These are phyloP conservation scores for Lojkania enalia DNA, from an alignment of 2,329 filamentous ascomycete species.

Conservation along the genomic window DNA sequence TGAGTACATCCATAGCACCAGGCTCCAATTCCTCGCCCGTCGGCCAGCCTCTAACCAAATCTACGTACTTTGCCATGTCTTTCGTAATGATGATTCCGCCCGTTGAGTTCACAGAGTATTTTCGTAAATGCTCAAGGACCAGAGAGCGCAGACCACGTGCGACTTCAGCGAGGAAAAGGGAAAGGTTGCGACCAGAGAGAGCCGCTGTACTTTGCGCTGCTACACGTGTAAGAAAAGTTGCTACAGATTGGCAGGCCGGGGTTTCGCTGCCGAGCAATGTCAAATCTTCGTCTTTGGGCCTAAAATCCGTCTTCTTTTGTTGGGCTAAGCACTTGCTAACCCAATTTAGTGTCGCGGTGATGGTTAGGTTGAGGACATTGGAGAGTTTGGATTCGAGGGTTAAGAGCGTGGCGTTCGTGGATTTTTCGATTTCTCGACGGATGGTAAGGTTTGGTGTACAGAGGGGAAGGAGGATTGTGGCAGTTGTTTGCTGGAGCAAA, in stretches of 20 bases:
- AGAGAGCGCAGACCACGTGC: slow-evolving; percentile 76
- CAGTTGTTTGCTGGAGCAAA: slow-evolving; percentile 90
- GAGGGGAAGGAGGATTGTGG: slow-evolving; percentile 85
- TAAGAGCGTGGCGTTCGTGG: slow-evolving; percentile 71
- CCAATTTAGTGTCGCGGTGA: slow-evolving; percentile 77
- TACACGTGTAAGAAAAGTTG: slow-evolving; percentile 74
- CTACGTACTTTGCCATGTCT: slow-evolving; percentile 91
- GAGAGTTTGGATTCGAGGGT: slow-evolving; percentile 85
- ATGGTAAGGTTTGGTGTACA: slow-evolving; percentile 89
- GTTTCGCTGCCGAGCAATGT: slow-evolving; percentile 59
- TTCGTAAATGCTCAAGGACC: slow-evolving; percentile 91
- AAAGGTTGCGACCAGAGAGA: slow-evolving; percentile 81
- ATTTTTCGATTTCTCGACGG: slow-evolving; percentile 84
- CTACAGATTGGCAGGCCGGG: slow-evolving; percentile 78
- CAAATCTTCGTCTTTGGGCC: slow-evolving; percentile 75
- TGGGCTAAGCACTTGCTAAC: slow-evolving; percentile 69
- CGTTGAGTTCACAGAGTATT: slow-evolving; percentile 88
- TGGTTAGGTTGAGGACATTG: slow-evolving; percentile 67
- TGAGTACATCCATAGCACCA: slow-evolving; percentile 74
- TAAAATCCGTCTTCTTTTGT: slow-evolving; percentile 88
- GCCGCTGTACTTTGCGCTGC: slow-evolving; percentile 66
- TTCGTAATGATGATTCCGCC: slow-evolving; percentile 95
- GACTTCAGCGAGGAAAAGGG: slow-evolving; percentile 80
- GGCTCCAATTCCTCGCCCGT: slow-evolving; percentile 59
- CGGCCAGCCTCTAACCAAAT: slow-evolving; percentile 81